These are phyloP conservation scores for Xylariaceae sp. DNA, from an alignment of 2,329 filamentous ascomycete species.

Conservation along the genomic window DNA sequence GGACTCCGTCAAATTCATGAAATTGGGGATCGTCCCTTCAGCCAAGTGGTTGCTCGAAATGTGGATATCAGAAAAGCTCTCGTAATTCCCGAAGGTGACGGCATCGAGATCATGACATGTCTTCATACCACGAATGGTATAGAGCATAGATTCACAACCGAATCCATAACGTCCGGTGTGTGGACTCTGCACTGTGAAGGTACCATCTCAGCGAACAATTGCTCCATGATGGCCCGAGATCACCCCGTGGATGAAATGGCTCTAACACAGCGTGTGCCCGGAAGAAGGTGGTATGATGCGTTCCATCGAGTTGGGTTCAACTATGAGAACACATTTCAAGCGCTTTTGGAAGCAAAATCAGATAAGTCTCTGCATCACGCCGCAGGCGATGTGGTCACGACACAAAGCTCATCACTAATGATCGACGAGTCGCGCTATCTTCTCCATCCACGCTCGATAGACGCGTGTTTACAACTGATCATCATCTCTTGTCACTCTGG, in stretches of 20 bases:
- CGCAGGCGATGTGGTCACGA: slow-evolving; percentile 6
- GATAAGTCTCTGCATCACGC: slow-evolving; percentile 10
- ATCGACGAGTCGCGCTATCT: slow-evolving; percentile 22
- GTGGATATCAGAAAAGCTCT: slow-evolving; percentile 23
- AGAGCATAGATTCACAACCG: slow-evolving; percentile 15
- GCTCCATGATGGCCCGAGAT: not conserved
- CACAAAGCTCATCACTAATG: slow-evolving; percentile 6
- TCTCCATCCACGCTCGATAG: slow-evolving; percentile 33
- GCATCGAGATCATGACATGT: slow-evolving; percentile 16
- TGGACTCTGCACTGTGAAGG: slow-evolving; percentile 18
- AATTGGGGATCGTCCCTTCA: not conserved
- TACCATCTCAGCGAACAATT: slow-evolving; percentile 7
- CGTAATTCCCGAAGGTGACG: slow-evolving; percentile 20
- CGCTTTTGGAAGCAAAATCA: slow-evolving; percentile 9
- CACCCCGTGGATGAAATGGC: slow-evolving; percentile 7
- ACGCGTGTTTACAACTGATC: slow-evolving; percentile 24
- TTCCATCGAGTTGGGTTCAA: slow-evolving; percentile 20
- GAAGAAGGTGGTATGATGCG: slow-evolving; percentile 17
- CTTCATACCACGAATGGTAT: slow-evolving; percentile 7
- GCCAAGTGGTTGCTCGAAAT: slow-evolving; percentile 14
- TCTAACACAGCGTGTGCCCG: slow-evolving; percentile 12
- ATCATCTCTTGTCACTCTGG: slow-evolving; percentile 17
- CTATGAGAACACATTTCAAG: slow-evolving; percentile 18
- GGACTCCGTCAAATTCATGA: slow-evolving; percentile 28
- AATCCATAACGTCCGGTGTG: slow-evolving; percentile 12